A percentile compares a stretch with the other conserved stretches of the same genome.
phyloP scores from a whole-genome alignment of 176 grass and related monocot genomes.

The Oropetium thomaeum region DNA sequence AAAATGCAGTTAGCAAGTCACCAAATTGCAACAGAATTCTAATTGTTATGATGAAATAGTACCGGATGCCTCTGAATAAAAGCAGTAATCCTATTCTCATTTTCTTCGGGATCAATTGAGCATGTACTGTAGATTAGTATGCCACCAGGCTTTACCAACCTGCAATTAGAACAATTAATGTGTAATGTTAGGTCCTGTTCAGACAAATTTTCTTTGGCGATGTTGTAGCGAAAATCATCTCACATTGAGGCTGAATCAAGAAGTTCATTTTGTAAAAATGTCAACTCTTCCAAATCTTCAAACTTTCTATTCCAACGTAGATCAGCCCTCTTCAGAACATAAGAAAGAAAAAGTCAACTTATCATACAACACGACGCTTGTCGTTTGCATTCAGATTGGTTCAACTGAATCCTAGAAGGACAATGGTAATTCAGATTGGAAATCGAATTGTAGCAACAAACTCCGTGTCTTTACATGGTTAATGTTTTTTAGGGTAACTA shows the following conservation, averaged over 20 bases:
- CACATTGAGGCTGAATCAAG: constrained; percentile 76
- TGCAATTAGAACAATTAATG: constrained; percentile 35
- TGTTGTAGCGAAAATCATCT: constrained; percentile 24
- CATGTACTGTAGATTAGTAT: constrained; percentile 92
- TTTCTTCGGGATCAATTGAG: constrained; percentile 90
- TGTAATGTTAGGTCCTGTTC: constrained; percentile 19
- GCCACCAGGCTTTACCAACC: constrained; percentile 88
- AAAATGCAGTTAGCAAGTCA: not conserved
- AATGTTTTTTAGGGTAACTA: no score
- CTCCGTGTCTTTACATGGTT: no score
- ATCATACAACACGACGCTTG: constrained; percentile 5
- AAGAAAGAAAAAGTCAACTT: constrained; percentile 14
- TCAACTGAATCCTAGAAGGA: constrained; percentile 1
- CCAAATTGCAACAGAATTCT: constrained; percentile 13
- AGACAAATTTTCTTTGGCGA: constrained; percentile 12
- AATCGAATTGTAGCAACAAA: no score
- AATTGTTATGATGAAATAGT: constrained; percentile 21
- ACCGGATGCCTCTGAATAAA: constrained; percentile 85
- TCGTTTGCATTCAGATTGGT: constrained; percentile 9
- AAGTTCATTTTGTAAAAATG: constrained; percentile 75
- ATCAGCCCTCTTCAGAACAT: constrained; percentile 70
- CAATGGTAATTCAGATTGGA: no score
- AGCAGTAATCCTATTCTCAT: constrained; percentile 66
- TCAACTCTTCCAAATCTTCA: constrained; percentile 86
- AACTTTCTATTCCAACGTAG: constrained; percentile 91